A percentile compares a stretch with the other conserved stretches of the same genome.
Conservation (phyloP, 2,329 filamentous ascomycete genomes). For the Daldinia eschscholtzii region DNA sequence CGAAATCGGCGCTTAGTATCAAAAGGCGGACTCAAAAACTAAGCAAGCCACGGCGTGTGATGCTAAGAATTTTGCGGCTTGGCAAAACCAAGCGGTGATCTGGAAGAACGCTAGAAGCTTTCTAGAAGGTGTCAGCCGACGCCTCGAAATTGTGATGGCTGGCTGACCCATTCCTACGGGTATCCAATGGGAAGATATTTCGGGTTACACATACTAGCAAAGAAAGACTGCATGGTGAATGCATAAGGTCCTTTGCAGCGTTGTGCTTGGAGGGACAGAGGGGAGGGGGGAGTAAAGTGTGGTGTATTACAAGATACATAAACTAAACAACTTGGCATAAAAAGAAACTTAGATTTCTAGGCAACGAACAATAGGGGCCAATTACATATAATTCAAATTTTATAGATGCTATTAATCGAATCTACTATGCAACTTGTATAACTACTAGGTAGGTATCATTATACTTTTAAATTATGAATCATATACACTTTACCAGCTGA, state of each 20-base stretch:
- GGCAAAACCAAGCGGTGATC: slow-evolving; percentile 32
- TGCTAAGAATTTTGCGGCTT: slow-evolving; percentile 17
- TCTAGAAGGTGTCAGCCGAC: slow-evolving; percentile 46
- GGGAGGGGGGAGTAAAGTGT: not conserved
- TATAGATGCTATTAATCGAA: not conserved
- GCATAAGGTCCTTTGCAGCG: not conserved
- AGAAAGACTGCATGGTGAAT: slow-evolving; percentile 20
- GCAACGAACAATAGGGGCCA: not conserved
- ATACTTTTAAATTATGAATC: too few relatives aligned
- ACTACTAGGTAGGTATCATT: too few relatives aligned
- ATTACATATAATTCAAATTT: not conserved
- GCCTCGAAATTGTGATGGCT: slow-evolving; percentile 30
- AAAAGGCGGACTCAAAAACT: slow-evolving; percentile 9
- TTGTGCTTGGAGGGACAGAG: too few relatives aligned
- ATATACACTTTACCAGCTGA: not conserved
- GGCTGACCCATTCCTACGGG: slow-evolving; percentile 45
- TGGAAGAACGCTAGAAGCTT: slow-evolving; percentile 46
- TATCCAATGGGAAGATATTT: slow-evolving; percentile 35
- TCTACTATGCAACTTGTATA: not conserved
- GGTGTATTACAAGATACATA: not conserved
- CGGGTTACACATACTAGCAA: slow-evolving; percentile 32
- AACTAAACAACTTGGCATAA: not conserved
- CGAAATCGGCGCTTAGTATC: slow-evolving; percentile 34
- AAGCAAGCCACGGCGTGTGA: slow-evolving; percentile 15
- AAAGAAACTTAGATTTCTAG: not conserved